These are phyloP conservation scores for Lactarius indigo DNA, from an alignment of 768 basidiomycete species.

Conservation along the genomic window DNA sequence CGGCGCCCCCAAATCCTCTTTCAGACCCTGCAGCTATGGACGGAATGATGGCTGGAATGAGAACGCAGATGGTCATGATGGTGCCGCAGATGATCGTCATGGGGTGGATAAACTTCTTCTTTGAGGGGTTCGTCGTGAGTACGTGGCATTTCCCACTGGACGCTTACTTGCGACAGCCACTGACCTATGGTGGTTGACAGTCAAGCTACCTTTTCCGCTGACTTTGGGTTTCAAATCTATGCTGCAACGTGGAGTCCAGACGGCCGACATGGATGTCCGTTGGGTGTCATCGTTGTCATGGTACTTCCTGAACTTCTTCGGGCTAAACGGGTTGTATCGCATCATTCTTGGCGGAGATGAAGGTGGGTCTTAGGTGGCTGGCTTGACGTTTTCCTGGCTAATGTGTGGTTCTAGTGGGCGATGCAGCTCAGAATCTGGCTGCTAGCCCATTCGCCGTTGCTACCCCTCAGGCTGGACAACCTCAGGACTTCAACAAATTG, in stretches of 20 bases:
- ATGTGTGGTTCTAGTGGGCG: slow-evolving; percentile 54
- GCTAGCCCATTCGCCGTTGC: slow-evolving; percentile 62
- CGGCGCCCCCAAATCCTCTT: slow-evolving; percentile 73
- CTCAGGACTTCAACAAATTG: slow-evolving; percentile 84
- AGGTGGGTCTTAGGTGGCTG: slow-evolving; percentile 46
- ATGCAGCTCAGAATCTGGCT: slow-evolving; percentile 71
- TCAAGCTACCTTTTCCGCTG: slow-evolving; percentile 94
- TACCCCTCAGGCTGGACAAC: slow-evolving; percentile 46
- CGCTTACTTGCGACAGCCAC: neutral
- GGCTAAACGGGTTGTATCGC: slow-evolving; percentile 91
- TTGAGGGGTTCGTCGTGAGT: slow-evolving; percentile 98
- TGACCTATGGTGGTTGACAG: slow-evolving; percentile 39
- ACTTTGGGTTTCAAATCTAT: slow-evolving; percentile 97
- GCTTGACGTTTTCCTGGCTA: slow-evolving; percentile 24
- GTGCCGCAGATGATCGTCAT: slow-evolving; percentile 97
- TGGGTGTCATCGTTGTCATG: slow-evolving; percentile 99
- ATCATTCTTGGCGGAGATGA: slow-evolving; percentile 90
- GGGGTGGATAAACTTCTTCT: slow-evolving; percentile 99
- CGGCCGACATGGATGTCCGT: slow-evolving; percentile 94
- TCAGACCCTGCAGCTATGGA: slow-evolving; percentile 92
- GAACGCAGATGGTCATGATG: slow-evolving; percentile 99
- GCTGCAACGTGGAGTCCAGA: slow-evolving; percentile 94
- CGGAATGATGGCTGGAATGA: slow-evolving; percentile 98
- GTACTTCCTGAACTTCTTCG: slow-evolving; percentile 99
- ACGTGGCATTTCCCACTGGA: slow-evolving; percentile 33